These are phyloP conservation scores for Craterostigma plantagineum DNA, from an alignment of 257 asterid species.

Conservation along the genomic window DNA sequence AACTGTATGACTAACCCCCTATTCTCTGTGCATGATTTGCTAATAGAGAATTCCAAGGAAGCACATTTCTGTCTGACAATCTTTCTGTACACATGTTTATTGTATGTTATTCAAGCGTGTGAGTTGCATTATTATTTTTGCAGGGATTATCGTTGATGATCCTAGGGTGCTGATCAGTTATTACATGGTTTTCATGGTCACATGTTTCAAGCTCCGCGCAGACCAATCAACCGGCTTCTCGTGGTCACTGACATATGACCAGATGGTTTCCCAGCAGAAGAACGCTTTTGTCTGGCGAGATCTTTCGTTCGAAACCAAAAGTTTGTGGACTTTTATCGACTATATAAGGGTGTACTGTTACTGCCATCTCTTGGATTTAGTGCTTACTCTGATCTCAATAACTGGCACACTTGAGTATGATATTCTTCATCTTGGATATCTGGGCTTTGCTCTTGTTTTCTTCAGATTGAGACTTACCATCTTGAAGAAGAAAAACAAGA, in stretches of 20 bases:
- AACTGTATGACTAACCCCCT: too few species aligned
- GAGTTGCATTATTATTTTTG: slow-evolving; percentile 2
- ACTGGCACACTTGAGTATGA: slow-evolving; percentile 98
- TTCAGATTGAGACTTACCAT: slow-evolving; percentile 86
- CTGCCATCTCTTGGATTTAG: slow-evolving; percentile 95
- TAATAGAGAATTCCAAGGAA: too few species aligned
- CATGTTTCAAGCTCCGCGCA: slow-evolving; percentile 86
- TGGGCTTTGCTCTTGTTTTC: slow-evolving; percentile 83
- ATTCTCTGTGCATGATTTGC: too few species aligned
- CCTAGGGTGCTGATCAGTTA: slow-evolving; percentile 87
- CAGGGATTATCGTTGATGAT: slow-evolving; percentile 86
- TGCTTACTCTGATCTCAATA: slow-evolving; percentile 67
- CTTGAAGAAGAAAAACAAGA: slow-evolving; percentile 80
- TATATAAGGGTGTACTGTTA: slow-evolving; percentile 95
- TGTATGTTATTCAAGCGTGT: too few species aligned
- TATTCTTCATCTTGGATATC: slow-evolving; percentile 93
- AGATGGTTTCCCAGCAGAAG: slow-evolving; percentile 76
- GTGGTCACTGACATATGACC: slow-evolving; percentile 57
- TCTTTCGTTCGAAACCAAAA: slow-evolving; percentile 85
- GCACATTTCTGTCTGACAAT: too few species aligned
- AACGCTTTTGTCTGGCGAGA: slow-evolving; percentile 89
- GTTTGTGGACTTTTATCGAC: slow-evolving; percentile 97
- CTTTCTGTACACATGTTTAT: too few species aligned
- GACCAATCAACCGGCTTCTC: slow-evolving; percentile 60
- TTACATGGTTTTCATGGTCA: slow-evolving; percentile 70